A percentile compares a stretch with the other conserved stretches of the same genome.
Conservation (phyloP, 306 rosid genomes). For the Urtica urens region DNA sequence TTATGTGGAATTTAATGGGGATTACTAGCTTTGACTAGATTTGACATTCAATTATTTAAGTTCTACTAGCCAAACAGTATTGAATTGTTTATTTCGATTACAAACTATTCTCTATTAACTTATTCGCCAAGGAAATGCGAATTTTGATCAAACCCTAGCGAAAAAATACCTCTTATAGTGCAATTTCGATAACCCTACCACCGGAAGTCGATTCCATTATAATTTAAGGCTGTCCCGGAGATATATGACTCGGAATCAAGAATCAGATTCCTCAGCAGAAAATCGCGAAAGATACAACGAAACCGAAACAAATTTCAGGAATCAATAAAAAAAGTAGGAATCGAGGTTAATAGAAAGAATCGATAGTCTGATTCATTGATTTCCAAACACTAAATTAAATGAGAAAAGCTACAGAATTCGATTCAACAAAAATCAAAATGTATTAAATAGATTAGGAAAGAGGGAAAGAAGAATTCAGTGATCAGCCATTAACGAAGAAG, state of each 20-base stretch:
- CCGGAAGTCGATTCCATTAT: neutral
- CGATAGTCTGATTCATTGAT: too few species aligned
- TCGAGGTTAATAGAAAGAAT: neutral
- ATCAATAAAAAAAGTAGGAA: neutral
- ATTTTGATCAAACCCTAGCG: neutral
- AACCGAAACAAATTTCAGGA: neutral
- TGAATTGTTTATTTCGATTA: neutral
- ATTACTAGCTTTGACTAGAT: neutral
- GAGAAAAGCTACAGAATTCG: too few species aligned
- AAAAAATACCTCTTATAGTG: neutral
- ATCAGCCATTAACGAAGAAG: constrained; percentile 2
- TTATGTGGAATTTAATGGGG: neutral
- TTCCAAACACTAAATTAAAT: too few species aligned
- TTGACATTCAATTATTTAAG: neutral
- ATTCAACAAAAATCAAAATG: neutral
- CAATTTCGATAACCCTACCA: neutral
- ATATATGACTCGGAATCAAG: neutral
- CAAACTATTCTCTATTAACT: too few species aligned
- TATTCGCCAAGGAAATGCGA: neutral
- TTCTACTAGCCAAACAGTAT: neutral
- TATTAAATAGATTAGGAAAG: neutral
- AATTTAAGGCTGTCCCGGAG: too few species aligned
- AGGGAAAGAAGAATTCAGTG: neutral
- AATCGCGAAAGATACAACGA: neutral
- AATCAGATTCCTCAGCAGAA: neutral